phyloP scores from a whole-genome alignment of 1,139 yeast species.

The Debaryomyces psychrophilus region DNA sequence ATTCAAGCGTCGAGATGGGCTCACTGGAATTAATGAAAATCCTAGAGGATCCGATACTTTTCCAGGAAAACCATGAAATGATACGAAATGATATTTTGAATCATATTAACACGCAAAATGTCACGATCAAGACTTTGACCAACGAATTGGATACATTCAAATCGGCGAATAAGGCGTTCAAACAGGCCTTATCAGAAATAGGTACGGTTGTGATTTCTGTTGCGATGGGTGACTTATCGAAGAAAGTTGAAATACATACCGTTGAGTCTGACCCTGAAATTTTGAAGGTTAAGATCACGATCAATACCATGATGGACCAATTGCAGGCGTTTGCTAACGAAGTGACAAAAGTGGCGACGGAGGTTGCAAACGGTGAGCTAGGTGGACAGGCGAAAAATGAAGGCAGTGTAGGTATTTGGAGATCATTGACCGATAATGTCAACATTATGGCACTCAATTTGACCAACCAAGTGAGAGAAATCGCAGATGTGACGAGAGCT shows the following conservation, averaged over 20 bases:
- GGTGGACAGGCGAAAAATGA: constrained; percentile 88
- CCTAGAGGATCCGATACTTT: constrained; percentile 46
- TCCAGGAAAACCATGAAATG: constrained; percentile 30
- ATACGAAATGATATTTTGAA: constrained; percentile 38
- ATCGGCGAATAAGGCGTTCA: constrained; percentile 74
- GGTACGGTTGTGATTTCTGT: constrained; percentile 84
- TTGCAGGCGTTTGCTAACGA: constrained; percentile 80
- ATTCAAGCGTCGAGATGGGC: constrained; percentile 28
- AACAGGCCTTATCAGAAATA: constrained; percentile 73
- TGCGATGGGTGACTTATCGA: constrained; percentile 82
- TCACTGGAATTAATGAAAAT: constrained; percentile 36
- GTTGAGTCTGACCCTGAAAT: constrained; percentile 78
- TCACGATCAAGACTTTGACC: constrained; percentile 29
- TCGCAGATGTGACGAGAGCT: constrained; percentile 85
- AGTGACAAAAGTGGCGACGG: constrained; percentile 84
- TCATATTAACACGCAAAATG: constrained; percentile 39
- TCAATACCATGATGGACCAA: constrained; percentile 88
- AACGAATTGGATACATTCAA: constrained; percentile 56
- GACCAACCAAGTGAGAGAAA: constrained; percentile 82
- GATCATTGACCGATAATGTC: constrained; percentile 80
- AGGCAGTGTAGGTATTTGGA: constrained; percentile 86
- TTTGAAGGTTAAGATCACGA: constrained; percentile 75
- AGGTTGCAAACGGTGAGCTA: constrained; percentile 84
- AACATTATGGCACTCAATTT: constrained; percentile 86
- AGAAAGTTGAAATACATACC: constrained; percentile 71